Evolutionary conservation across 176 grass and related monocot species (phyloP).

Genomic region (Tillandsia leiboldiana): DNA sequence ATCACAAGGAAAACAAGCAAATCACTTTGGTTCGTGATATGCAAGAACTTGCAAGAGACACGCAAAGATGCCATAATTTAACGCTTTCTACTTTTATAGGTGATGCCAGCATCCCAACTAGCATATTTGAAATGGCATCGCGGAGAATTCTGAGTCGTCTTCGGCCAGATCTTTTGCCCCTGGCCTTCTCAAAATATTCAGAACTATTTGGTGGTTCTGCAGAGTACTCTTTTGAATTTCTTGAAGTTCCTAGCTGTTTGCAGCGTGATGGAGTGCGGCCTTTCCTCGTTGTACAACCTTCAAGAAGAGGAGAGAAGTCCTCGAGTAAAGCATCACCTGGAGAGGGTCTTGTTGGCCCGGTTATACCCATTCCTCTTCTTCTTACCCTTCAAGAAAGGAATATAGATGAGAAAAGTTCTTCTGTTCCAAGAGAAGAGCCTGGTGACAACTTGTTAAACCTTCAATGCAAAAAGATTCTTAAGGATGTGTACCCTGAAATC

Average conservation of each 20-base stretch:
- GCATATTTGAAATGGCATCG: slow-evolving; percentile 70
- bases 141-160: slow-evolving; percentile 54
- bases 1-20: slow-evolving; percentile 15
- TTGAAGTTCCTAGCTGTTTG: slow-evolving; percentile 45
- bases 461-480: slow-evolving; percentile 46
- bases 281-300: slow-evolving; percentile 57
- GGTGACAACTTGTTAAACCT: slow-evolving; percentile 31
- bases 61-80: slow-evolving; percentile 16
- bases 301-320: slow-evolving; percentile 45
- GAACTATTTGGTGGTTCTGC: slow-evolving; percentile 32
- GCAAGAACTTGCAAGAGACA: slow-evolving; percentile 37
- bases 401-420: slow-evolving; percentile 17
- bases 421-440: slow-evolving; percentile 11
- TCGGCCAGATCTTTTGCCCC: slow-evolving; percentile 33
- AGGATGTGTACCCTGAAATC: slow-evolving; percentile 51
- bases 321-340: slow-evolving; percentile 35
- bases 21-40: slow-evolving; percentile 48
- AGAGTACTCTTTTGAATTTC: slow-evolving; percentile 40
- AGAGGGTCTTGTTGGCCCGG: slow-evolving; percentile 56
- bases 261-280: slow-evolving; percentile 22
- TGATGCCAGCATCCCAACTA: slow-evolving; percentile 54
- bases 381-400: slow-evolving; percentile 58
- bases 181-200: slow-evolving; percentile 58
- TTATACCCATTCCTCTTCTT: slow-evolving; percentile 70
- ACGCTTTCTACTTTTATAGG: slow-evolving; percentile 48